phyloP scores from a whole-genome alignment of 2,329 filamentous ascomycete genomes.

The Pseudovirgaria hyperparasitica region DNA sequence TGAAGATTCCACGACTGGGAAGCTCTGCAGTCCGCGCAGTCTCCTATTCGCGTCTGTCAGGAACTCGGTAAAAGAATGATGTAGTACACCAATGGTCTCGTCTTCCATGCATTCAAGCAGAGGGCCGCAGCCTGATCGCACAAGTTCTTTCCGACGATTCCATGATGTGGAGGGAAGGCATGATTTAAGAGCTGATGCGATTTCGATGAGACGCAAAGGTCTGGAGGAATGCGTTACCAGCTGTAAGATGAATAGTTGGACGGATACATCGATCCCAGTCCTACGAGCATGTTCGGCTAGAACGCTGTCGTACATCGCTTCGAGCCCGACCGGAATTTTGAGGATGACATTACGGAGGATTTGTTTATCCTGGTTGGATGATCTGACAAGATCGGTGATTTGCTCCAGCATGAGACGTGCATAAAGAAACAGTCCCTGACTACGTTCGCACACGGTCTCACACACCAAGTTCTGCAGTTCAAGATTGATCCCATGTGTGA shows the following conservation, averaged over 20 bases:
- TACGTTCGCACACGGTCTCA: conserved; percentile 21
- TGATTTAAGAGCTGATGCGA: conserved; percentile 19
- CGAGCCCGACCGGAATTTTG: conserved; percentile 23
- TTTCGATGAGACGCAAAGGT: conserved; percentile 30
- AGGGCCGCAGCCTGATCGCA: conserved; percentile 26
- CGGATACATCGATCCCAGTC: conserved; percentile 15
- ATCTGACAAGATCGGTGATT: conserved; percentile 4
- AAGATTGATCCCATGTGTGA: not conserved
- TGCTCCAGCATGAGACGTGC: conserved; percentile 31
- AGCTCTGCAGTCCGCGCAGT: conserved; percentile 2
- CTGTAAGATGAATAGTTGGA: conserved; percentile 27
- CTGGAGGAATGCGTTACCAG: conserved; percentile 30
- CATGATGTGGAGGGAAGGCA: conserved; percentile 5
- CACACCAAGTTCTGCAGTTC: conserved; percentile 5
- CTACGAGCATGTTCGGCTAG: conserved; percentile 23
- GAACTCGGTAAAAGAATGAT: conserved; percentile 38
- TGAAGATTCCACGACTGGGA: conserved; percentile 5
- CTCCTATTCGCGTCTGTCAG: conserved; percentile 10
- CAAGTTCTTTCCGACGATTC: conserved; percentile 25
- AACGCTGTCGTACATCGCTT: conserved; percentile 28
- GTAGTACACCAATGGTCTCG: conserved; percentile 32
- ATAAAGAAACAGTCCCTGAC: conserved; percentile 34
- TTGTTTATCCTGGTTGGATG: conserved; percentile 11
- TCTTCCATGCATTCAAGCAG: conserved; percentile 33
- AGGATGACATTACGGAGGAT: conserved; percentile 17